Base-by-base conservation (phyloP, 2,329 filamentous ascomycete genomes). In the Herpomyces periplanetae region DNA sequence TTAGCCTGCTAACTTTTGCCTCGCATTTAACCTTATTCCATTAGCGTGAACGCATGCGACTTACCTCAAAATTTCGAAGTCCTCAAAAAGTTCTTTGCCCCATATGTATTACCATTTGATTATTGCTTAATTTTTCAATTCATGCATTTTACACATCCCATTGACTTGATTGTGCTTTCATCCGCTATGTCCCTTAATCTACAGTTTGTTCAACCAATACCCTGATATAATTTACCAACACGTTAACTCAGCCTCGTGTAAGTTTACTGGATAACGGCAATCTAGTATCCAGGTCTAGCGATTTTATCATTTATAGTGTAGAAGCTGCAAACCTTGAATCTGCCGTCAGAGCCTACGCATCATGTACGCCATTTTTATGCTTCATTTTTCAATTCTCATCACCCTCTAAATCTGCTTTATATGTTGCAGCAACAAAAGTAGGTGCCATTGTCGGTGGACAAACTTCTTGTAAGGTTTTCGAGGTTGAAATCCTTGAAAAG, bases 291-390 rank as follows among this genome's bases (percentile, higher is more conserved):
- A 60, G 80, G 42, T 59, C 61, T 40, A 88, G 73, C 59, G 75
- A 91, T 49, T 91, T 73, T 40, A 87, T 88, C 43, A 71, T 96
- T 36, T 96, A 96, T 51, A 85, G 65, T 41, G 80, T 96, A 39
- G 75, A 91, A 42, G 80, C 80, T 25, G 69, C 71, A 31, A 54
- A 61, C 27, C 85, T 96, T 38, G 64, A 69, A 35, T 52, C 51
- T 28, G 66, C 88, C 30, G 80, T 88, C 32, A 62, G 61, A 26
- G 48, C 62, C 31, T 96, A 69, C 39, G 80, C 73, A 27, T 75
- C 75, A 30, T 88, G 71, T 87, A 69, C 46, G 61, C 23, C 22
- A 14, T 19, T 17, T 17, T 11, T 14, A 9, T 17, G 25, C 21
- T 17, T 18, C 17, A 13, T 17, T 9, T 17, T 16, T 19, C 23